Base-by-base conservation (phyloP, 2,329 filamentous ascomycete genomes). In the Samsoniella hepiali region DNA sequence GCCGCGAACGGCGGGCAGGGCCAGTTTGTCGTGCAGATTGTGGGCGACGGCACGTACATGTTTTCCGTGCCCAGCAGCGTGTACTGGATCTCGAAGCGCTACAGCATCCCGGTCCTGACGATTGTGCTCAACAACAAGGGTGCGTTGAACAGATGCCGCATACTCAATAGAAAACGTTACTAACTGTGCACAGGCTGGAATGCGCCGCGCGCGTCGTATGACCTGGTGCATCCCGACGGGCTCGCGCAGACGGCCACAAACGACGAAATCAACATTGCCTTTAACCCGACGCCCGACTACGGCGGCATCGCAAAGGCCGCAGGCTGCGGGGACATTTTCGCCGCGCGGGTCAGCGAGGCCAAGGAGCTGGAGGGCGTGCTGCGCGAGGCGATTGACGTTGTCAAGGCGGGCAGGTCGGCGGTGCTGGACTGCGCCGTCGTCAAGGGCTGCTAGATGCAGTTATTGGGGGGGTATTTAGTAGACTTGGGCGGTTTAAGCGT, bases 251-350 rank as follows among this genome's bases (percentile, higher is more conserved):
- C 73, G 68, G 82, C 82, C 1, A 81, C 77, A n/a, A 86, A 86
- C 70, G 83, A 85, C 63, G 85, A 87, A 70, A 81, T 87, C 67
- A 87, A 86, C 69, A 86, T 87, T 66, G 84, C 82, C 1, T 86
- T 88, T 65, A 77, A 79, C 32, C 85, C 85, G 0, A 76, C 78
- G 5, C 85, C 85, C 0, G 83, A 88, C 70, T 88, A 85, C 68
- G 72, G 82, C 0, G 84, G 83, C 44, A 86, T 88, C 57, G 85
- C 84, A 27, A 84, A 85, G 74, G 85, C 84, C 1, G 84, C 85
- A 0, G 81, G 82, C 0, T 82, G 81, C 1, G 84, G 84, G 7
- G 77, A 84, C 27, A 72, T 86, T 8, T 80, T 80, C 63, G 76
- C 83, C 0, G 81, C 79, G 0, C 74, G 73, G 60, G 82, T 84